Evolutionary conservation across 2,329 filamentous ascomycete genomes (phyloP).

Genomic region (Fusarium subtropicale): DNA sequence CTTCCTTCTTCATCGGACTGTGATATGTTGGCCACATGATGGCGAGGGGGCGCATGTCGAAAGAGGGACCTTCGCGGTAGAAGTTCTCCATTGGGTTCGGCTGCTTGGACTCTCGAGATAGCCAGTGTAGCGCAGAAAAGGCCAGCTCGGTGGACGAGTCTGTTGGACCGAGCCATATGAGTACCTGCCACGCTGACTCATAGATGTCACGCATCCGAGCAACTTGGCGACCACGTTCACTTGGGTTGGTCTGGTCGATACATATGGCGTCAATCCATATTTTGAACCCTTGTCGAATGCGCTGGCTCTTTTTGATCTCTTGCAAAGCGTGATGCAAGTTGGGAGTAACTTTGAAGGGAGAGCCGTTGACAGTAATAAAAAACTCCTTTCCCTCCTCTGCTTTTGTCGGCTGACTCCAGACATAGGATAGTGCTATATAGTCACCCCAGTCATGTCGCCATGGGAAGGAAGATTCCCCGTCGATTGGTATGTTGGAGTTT

Average conservation of each 20-base stretch:
- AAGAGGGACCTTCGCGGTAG: not conserved
- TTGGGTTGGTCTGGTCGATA: not conserved
- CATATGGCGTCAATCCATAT: slow-evolving; percentile 6
- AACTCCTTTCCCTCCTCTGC: not conserved
- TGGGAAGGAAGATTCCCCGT: not conserved
- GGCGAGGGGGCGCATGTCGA: not conserved
- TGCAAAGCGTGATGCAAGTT: not conserved
- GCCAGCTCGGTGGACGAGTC: not conserved
- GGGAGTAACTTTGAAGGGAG: not conserved
- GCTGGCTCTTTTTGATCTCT: not conserved
- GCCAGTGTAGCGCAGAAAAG: not conserved
- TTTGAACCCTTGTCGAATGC: slow-evolving; percentile 4
- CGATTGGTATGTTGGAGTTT: not conserved
- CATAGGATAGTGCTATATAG: slow-evolving; percentile 1
- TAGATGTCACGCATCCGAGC: not conserved
- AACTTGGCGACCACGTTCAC: not conserved
- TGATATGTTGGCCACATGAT: not conserved
- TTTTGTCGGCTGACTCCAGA: not conserved
- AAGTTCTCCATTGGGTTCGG: not conserved
- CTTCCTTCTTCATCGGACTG: not conserved
- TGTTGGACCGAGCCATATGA: no score
- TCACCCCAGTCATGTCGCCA: slow-evolving; percentile 16
- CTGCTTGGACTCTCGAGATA: not conserved
- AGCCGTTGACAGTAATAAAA: not conserved
- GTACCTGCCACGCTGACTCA: no score